A percentile compares a stretch with the other conserved stretches of the same genome.
Conservation (phyloP, 176 grass and related monocot genomes). For the Secale cereale region DNA sequence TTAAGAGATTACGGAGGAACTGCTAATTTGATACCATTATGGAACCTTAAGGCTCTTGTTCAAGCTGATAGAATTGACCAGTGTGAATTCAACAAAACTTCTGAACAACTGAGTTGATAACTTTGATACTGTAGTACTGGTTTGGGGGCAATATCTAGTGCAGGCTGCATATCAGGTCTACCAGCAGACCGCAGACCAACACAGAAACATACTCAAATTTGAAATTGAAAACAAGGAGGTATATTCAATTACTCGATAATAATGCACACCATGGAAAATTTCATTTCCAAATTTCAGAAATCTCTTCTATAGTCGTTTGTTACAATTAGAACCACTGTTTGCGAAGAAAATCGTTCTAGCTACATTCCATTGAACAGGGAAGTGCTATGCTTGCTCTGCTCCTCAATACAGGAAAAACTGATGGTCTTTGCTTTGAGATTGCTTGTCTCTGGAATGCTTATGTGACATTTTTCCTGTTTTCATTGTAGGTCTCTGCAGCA, state of each 20-base stretch:
- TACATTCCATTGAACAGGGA: background rate
- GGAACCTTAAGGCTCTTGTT: background rate
- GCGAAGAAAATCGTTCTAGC: background rate
- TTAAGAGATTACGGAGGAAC: background rate
- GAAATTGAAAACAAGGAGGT: background rate
- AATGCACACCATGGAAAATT: background rate
- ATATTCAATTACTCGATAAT: background rate
- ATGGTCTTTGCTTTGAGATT: background rate
- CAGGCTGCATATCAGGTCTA: background rate
- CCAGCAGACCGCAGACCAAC: background rate
- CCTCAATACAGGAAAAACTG: background rate
- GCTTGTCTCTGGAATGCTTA: background rate
- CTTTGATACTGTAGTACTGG: background rate
- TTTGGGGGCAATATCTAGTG: background rate
- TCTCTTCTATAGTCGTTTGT: background rate
- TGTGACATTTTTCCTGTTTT: slow-evolving; percentile 18
- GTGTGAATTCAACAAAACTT: background rate
- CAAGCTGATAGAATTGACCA: background rate
- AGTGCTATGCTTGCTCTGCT: background rate
- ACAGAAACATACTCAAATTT: background rate
- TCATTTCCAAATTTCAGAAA: background rate
- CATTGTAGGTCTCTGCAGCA: slow-evolving; percentile 77
- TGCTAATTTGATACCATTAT: background rate
- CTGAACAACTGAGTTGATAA: background rate
- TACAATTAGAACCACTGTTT: background rate